phyloP scores from a whole-genome alignment of 768 basidiomycete species.

The Dacryopinax primogenitus region DNA sequence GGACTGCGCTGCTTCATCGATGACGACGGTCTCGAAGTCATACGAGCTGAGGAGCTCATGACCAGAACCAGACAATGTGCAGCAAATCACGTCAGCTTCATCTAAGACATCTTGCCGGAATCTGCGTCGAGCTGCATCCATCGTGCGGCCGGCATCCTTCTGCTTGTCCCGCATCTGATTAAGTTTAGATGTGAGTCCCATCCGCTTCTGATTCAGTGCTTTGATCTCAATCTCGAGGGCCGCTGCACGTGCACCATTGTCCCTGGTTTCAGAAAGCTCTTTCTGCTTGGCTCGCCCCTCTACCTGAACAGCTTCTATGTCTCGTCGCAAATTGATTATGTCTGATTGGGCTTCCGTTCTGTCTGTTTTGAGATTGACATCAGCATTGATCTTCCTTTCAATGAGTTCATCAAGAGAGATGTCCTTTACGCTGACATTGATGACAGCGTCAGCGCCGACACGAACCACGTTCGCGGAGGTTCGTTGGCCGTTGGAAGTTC shows the following conservation, averaged over 20 bases:
- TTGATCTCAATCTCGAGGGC: slow-evolving; percentile 61
- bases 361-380: slow-evolving; percentile 28
- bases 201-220: slow-evolving; percentile 50
- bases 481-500: slow-evolving; percentile 40
- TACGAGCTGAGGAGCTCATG: slow-evolving; percentile 71
- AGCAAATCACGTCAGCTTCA: slow-evolving; percentile 87
- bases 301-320: slow-evolving; percentile 57
- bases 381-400: slow-evolving; percentile 47
- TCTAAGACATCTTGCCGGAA: slow-evolving; percentile 61
- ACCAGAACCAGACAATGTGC: slow-evolving; percentile 85
- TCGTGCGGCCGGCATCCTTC: slow-evolving; percentile 62
- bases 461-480: slow-evolving; percentile 72
- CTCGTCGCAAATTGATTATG: slow-evolving; percentile 45
- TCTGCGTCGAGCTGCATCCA: slow-evolving; percentile 68
- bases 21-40: slow-evolving; percentile 90
- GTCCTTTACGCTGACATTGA: slow-evolving; percentile 70
- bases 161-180: slow-evolving; percentile 73
- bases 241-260: slow-evolving; percentile 42
- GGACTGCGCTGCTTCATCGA: slow-evolving; percentile 96
- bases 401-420: slow-evolving; percentile 79
- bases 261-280: slow-evolving; percentile 44
- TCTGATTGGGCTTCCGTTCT: slow-evolving; percentile 40
- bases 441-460: slow-evolving; percentile 62
- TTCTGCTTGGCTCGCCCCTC: slow-evolving; percentile 45
- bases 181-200: slow-evolving; percentile 50